Evolutionary conservation across 208 protist genomes (phyloP), one percentile per base, ranked within the genome.

Genomic region (Borovskyia barvae): DNA sequence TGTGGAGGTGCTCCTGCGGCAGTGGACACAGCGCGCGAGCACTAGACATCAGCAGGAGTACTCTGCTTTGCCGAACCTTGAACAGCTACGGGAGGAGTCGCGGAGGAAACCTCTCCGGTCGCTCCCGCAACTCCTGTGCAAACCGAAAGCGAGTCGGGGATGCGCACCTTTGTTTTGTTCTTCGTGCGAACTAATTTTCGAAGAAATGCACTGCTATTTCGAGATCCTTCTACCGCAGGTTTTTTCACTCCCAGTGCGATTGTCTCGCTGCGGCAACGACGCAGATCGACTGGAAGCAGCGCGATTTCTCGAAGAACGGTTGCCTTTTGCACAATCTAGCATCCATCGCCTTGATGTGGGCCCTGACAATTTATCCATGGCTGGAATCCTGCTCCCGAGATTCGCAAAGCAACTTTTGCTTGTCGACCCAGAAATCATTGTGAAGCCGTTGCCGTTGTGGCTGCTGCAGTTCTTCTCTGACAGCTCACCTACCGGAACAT

Each of bases 381-480:
- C 24, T 6, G 75, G 75, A 12, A 35, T 67, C 41, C 24, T 79
- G 14, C 24, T 72, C 0, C 75, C 63, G 25, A 54, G 43, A 15
- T 78, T 54, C 36, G 32, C 51, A 12, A 69, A 55, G 63, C 63
- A 69, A 39, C 12, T 69, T 8, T 8, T 69, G 33, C 30, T 64
- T 0, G 39, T 41, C 5, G 50, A 52, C 41, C 19, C 50, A 0
- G 42, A 75, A 37, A 55, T 68, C 25, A 47, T 80, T 1, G 72
- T 84, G 29, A 78, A 79, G 47, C 85, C 78, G 26, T 57, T 92
- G 15, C 61, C 77, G 2, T 58, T 82, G n/a, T 87, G 80, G 84
- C 70, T 91, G 43, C 53, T 80, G 12, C 56, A 85, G 37, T 73
- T 77, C 63, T 26, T 82, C 8, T 36, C 62, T n/a, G 53, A 53